Percentiles rank a stretch among this genome's conserved stretches.
Conservation (phyloP, 2,329 filamentous ascomycete species). For the Coccinonectria pachysandricola region DNA sequence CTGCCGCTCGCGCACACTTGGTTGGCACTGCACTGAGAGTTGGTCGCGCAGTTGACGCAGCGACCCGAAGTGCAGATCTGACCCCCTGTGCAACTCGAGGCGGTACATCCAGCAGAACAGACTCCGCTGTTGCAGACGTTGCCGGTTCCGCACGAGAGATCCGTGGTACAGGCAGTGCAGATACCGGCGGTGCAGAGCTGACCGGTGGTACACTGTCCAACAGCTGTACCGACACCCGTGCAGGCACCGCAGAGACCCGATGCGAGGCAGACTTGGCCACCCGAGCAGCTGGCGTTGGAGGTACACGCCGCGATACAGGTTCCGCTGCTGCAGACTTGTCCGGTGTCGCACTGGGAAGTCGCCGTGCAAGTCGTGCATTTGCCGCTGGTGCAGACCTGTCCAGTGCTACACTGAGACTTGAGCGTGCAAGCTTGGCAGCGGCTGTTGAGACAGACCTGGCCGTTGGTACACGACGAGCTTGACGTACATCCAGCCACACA, state of each 20-base stretch:
- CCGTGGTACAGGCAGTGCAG: slow-evolving; percentile 2
- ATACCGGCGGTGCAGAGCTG: slow-evolving; percentile 3
- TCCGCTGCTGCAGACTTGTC: slow-evolving; percentile 3
- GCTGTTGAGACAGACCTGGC: background rate
- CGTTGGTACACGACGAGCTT: background rate
- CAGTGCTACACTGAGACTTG: slow-evolving; percentile 2
- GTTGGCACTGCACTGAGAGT: slow-evolving; percentile 1
- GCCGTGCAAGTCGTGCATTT: slow-evolving; percentile 2
- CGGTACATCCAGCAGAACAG: slow-evolving; percentile 3
- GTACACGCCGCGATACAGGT: slow-evolving; percentile 5
- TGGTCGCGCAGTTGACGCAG: slow-evolving; percentile 1
- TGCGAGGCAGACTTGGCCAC: slow-evolving; percentile 2
- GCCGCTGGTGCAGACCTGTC: slow-evolving; percentile 4
- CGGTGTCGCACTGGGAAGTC: background rate
- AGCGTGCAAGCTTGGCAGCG: slow-evolving; percentile 1
- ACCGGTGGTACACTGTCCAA: slow-evolving; percentile 5
- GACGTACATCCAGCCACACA: slow-evolving; percentile 1
- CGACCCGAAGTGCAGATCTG: slow-evolving; percentile 2
- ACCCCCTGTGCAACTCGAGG: slow-evolving; percentile 2
- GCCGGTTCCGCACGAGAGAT: slow-evolving; percentile 2
- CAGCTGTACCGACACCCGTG: background rate
- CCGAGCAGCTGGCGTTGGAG: slow-evolving; percentile 1
- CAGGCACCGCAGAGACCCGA: slow-evolving; percentile 5
- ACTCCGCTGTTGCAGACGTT: slow-evolving; percentile 3
- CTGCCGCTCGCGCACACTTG: slow-evolving; percentile 3